Base-by-base conservation (phyloP, 371 early-diverging fungal genomes). In the Phascolomyces articulosus region DNA sequence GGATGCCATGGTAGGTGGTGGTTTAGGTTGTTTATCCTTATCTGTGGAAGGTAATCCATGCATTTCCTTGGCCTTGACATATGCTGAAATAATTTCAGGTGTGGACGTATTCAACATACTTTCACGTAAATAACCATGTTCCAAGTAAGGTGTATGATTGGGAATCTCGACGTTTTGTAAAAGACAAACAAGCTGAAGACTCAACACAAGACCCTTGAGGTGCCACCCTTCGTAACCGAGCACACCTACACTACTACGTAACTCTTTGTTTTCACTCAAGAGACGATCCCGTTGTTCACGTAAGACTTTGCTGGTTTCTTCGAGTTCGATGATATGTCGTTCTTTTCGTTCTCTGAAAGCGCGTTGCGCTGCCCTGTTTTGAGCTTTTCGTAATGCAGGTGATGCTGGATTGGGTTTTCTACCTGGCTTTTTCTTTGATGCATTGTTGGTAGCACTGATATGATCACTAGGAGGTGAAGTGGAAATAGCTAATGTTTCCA, bases 311-410 rank as follows among this genome's bases (percentile, higher is more conserved):
- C 89, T 84, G 16, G 78, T 74, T 38, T 78, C 76, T 65, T 90
- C 90, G 7, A 90, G 75, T 4, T 83, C 77, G 53, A 77, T 65
- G 4, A 90, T 70, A 56, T 90, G 86, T 28, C 83, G 70, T 63
- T 91, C 89, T 73, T 88, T 88, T 49, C 92, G 87, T 62, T 92
- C 90, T 41, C 92, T 77, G 66, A 92, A 92, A 2, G 92, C 92
- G 15, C 91, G 78, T 69, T 92, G 92, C 7, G 92, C 92, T 10
- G 90, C 91, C 55, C 92, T 74, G 67, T 92, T 92, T 71, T 92
- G 91, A 7, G 91, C 92, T 20, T 89, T 88, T 61, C 92, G 85
- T 69, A 57, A 40, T 38, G 57, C 85, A 20, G 85, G 87, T 6
- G 86, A 87, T 23, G 86, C 84, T 18, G 86, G 86, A 53, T 85